Evolutionary conservation across 2,329 filamentous ascomycete species (phyloP).

Genomic region (Basipetospora chlamydospora): DNA sequence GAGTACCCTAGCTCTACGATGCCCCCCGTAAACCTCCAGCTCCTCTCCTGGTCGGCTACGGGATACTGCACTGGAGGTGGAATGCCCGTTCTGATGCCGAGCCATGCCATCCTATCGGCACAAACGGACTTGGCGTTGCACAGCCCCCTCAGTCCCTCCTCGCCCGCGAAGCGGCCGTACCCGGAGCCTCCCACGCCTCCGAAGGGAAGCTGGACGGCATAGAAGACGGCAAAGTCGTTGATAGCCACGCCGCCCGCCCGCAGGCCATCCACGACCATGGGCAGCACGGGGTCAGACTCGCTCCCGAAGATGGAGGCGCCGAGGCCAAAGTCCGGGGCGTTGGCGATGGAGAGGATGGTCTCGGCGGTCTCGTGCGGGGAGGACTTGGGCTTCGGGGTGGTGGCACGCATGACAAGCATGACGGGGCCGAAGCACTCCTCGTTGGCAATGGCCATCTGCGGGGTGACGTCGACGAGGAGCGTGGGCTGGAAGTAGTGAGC

Average conservation of each 20-base stretch:
- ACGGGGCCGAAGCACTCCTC: constrained; percentile 89
- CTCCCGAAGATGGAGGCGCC: constrained; percentile 79
- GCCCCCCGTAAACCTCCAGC: constrained; percentile 50
- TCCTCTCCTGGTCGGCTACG: constrained; percentile 45
- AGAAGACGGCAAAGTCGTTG: constrained; percentile 90
- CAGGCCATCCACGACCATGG: constrained; percentile 50
- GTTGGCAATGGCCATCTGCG: constrained; percentile 73
- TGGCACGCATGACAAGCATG: constrained; percentile 68
- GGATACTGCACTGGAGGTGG: constrained; percentile 73
- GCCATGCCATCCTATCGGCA: constrained; percentile 50
- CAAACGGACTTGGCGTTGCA: constrained; percentile 85
- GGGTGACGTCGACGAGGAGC: constrained; percentile 76
- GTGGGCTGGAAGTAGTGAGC: constrained; percentile 93
- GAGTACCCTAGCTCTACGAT: constrained; percentile 49
- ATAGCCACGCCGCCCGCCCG: constrained; percentile 82
- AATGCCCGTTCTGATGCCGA: constrained; percentile 60
- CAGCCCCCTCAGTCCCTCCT: constrained; percentile 70
- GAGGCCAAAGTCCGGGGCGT: constrained; percentile 72
- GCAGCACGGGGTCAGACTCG: constrained; percentile 43
- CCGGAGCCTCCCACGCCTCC: constrained; percentile 81
- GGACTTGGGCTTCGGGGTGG: constrained; percentile 33
- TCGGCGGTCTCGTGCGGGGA: constrained; percentile 20
- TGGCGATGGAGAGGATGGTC: constrained; percentile 64
- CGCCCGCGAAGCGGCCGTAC: constrained; percentile 84
- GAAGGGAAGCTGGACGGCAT: constrained; percentile 89